A percentile compares a stretch with the other conserved stretches of the same genome.
phyloP scores from a whole-genome alignment of 2,329 filamentous ascomycete genomes.

The Boeremia exigua region DNA sequence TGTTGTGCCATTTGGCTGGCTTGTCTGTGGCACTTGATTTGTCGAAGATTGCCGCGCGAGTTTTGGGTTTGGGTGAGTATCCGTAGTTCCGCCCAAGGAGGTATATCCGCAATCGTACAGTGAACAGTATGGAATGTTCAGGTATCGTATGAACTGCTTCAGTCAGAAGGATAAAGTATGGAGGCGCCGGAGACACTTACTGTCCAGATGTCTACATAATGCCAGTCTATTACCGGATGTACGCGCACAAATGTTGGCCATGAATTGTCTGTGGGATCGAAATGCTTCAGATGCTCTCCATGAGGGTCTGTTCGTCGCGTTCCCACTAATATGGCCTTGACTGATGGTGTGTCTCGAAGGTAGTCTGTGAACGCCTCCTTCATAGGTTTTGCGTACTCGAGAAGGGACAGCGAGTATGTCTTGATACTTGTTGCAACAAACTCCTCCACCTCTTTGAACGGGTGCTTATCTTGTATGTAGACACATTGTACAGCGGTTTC shows the following conservation, averaged over 20 bases:
- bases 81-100: conserved; percentile 84
- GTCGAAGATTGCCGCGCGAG: conserved; percentile 39
- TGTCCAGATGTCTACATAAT: conserved; percentile 92
- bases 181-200: conserved; percentile 61
- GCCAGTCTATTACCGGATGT: conserved; percentile 97
- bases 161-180: background rate
- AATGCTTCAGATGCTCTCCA: conserved; percentile 76
- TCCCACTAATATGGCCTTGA: conserved; percentile 85
- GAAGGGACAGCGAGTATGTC: conserved; percentile 76
- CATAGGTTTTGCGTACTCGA: conserved; percentile 79
- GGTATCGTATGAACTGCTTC: conserved; percentile 74
- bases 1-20: conserved; percentile 20
- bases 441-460: conserved; percentile 83
- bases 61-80: conserved; percentile 88
- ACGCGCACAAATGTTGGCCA: conserved; percentile 95
- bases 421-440: conserved; percentile 74
- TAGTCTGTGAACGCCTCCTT: conserved; percentile 81
- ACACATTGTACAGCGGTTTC: conserved; percentile 71
- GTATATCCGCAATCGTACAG: conserved; percentile 92
- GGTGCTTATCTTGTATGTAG: conserved; percentile 85
- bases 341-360: conserved; percentile 65
- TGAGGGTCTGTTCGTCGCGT: conserved; percentile 93
- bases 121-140: conserved; percentile 81
- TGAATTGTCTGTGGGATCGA: conserved; percentile 84
- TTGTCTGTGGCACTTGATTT: conserved; percentile 22